These are phyloP conservation scores for Cladosporium sp. DNA, from an alignment of 2,329 filamentous ascomycete genomes.

Conservation along the genomic window DNA sequence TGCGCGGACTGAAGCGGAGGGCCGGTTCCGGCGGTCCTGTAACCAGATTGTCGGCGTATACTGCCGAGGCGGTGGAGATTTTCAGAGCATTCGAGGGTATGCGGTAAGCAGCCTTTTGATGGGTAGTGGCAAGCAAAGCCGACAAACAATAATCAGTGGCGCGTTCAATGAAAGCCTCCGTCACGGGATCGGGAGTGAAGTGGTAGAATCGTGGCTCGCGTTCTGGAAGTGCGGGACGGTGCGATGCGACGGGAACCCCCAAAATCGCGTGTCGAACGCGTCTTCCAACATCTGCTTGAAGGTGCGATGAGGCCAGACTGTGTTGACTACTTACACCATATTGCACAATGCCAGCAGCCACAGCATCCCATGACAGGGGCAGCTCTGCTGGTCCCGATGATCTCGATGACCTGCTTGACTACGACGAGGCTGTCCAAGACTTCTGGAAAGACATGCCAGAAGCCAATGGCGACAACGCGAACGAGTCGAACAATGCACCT, in stretches of 20 bases:
- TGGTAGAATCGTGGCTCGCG: not conserved
- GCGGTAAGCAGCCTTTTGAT: not conserved
- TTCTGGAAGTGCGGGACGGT: not conserved
- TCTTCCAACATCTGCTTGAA: not conserved
- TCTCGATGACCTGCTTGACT: constrained; percentile 72
- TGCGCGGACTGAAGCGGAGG: constrained; percentile 7
- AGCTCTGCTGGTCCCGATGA: constrained; percentile 42
- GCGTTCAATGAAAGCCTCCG: not conserved
- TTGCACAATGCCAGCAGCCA: constrained; percentile 6
- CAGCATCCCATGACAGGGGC: constrained; percentile 10
- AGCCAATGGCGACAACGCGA: constrained; percentile 45
- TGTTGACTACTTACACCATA: not conserved
- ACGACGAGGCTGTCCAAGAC: constrained; percentile 62
- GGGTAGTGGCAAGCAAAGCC: constrained; percentile 5
- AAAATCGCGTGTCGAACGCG: not conserved
- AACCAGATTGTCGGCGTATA: not conserved
- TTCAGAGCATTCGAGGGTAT: not conserved
- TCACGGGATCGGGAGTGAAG: constrained; percentile 5
- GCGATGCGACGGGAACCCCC: not conserved
- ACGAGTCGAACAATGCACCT: constrained; percentile 47
- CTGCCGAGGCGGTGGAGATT: not conserved
- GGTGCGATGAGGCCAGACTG: not conserved
- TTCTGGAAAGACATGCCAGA: constrained; percentile 46
- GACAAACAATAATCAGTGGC: not conserved
- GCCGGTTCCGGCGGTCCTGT: constrained; percentile 9